Percentiles rank a stretch among this genome's conserved stretches.
Conservation (phyloP, 345 rosid species). For the Lepidium sativum region DNA sequence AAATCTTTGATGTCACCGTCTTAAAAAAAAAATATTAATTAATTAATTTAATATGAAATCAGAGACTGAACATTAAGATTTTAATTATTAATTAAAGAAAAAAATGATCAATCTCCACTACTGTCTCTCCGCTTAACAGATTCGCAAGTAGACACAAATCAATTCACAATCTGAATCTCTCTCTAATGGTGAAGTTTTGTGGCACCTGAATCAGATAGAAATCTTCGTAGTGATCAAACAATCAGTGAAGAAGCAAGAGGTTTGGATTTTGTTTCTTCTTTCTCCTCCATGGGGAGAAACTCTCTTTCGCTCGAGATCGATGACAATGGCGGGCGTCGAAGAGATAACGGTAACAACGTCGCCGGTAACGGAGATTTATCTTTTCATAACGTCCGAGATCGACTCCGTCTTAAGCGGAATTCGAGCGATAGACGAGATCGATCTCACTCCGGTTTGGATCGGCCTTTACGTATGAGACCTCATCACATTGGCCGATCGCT, state of each 20-base stretch:
- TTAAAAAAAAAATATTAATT: not conserved
- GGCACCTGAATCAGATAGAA: constrained; percentile 18
- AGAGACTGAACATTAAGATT: not conserved
- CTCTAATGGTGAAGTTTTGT: constrained; percentile 25
- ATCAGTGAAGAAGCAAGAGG: no score
- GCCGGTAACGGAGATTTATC: constrained; percentile 24
- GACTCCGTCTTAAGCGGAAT: constrained; percentile 52
- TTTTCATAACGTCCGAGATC: constrained; percentile 50
- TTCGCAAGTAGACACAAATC: constrained; percentile 3
- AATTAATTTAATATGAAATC: not conserved
- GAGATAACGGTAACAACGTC: constrained; percentile 21
- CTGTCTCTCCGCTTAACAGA: constrained; percentile 21
- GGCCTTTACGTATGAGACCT: constrained; percentile 36
- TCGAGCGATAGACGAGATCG: constrained; percentile 36
- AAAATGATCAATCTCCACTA: constrained; percentile 16
- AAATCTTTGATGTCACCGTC: constrained; percentile 21
- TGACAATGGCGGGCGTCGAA: constrained; percentile 28
- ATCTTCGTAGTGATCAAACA: no score
- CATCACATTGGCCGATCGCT: constrained; percentile 26
- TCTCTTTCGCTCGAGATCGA: constrained; percentile 36
- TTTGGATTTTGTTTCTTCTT: not conserved
- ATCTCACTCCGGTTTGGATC: constrained; percentile 35
- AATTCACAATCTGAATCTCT: constrained; percentile 24
- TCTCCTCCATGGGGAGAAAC: constrained; percentile 41
- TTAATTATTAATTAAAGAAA: not conserved